phyloP scores from a whole-genome alignment of 2,329 filamentous ascomycete species.

The Claviceps purpurea region DNA sequence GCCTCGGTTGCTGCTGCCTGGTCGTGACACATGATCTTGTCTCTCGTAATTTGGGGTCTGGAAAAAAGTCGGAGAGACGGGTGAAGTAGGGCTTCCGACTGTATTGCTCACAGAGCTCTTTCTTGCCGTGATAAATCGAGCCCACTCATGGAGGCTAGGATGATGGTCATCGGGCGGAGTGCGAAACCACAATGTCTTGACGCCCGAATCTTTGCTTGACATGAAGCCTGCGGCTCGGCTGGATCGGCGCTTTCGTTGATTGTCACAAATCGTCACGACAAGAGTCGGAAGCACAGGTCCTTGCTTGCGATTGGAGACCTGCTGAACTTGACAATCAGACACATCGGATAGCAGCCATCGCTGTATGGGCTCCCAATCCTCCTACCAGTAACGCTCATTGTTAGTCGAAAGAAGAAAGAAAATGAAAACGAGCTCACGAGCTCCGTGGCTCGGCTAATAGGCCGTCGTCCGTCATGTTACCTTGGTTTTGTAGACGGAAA shows the following conservation, averaged over 20 bases:
- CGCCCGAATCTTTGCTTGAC: slow-evolving; percentile 33
- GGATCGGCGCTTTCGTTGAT: slow-evolving; percentile 49
- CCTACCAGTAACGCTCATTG: slow-evolving; percentile 14
- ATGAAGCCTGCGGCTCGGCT: slow-evolving; percentile 47
- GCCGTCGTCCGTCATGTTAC: slow-evolving; percentile 17
- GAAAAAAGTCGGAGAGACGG: slow-evolving; percentile 42
- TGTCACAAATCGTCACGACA: slow-evolving; percentile 44
- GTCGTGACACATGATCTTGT: slow-evolving; percentile 28
- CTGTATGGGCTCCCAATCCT: slow-evolving; percentile 40
- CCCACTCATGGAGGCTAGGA: slow-evolving; percentile 45
- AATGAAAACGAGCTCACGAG: not conserved
- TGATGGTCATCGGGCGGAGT: slow-evolving; percentile 36
- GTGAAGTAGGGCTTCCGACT: slow-evolving; percentile 36
- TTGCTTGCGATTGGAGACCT: slow-evolving; percentile 48
- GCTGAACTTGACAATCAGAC: slow-evolving; percentile 44
- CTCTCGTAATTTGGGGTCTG: slow-evolving; percentile 26
- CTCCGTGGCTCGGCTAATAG: no score
- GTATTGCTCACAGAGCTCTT: slow-evolving; percentile 30
- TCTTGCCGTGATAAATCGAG: slow-evolving; percentile 35
- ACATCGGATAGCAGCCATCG: slow-evolving; percentile 40
- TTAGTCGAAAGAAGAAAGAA: not conserved
- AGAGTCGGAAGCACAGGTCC: slow-evolving; percentile 46
- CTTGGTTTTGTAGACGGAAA: slow-evolving; percentile 45
- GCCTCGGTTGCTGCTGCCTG: slow-evolving; percentile 28
- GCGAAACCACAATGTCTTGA: slow-evolving; percentile 43